Base-by-base conservation (phyloP, 2,329 filamentous ascomycete genomes). In the Hypoxylon sp. region DNA sequence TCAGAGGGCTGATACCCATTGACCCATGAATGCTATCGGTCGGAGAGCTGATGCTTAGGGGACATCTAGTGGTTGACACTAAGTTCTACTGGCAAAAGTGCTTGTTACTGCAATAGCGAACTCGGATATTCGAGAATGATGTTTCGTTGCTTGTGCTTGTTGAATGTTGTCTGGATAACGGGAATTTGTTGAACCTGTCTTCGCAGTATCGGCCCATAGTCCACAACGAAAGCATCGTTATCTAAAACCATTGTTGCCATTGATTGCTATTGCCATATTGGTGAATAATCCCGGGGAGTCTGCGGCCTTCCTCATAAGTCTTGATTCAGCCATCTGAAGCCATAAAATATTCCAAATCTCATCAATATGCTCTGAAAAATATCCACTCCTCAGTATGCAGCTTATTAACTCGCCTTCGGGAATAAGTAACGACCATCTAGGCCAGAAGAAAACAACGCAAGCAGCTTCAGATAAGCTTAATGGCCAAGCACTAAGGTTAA, bases 321-420 rank as follows among this genome's bases (percentile, higher is more conserved):
- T 13, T 24, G 24, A 31, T 37, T 11, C 35, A 46, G 48, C 56
- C 53, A 24, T 51, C 47, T 51, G 27, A 50, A 62, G 29, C 57
- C 17, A 54, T 21, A 50, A 29, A 27, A 32, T 51, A 51, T 57
- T 47, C 47, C 61, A 63, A 61, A 63, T 63, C 35, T 50, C 64
- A 59, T 65, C 60, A 58, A 65, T 62, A 63, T 68, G 52, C 62
- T 58, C 32, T 42, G 5, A 39, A 65, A 53, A 39, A 62, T 50
- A 19, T 31, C 31, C 62, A 5, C 21, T 47, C 50, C 37, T 67
- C n/a, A 32, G 35, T 53, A 62, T 58, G 53, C 61, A 56, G 46
- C 21, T 37, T 46, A 67, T 67, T 61, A 67, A 51, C 32, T 65
- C 56, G 53, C 47, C 54, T 65, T 51, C 58, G 46, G 42, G 55